These are phyloP conservation scores for Alloascoidea hylecoeti DNA, from an alignment of 805 yeast genomes.

Conservation along the genomic window DNA sequence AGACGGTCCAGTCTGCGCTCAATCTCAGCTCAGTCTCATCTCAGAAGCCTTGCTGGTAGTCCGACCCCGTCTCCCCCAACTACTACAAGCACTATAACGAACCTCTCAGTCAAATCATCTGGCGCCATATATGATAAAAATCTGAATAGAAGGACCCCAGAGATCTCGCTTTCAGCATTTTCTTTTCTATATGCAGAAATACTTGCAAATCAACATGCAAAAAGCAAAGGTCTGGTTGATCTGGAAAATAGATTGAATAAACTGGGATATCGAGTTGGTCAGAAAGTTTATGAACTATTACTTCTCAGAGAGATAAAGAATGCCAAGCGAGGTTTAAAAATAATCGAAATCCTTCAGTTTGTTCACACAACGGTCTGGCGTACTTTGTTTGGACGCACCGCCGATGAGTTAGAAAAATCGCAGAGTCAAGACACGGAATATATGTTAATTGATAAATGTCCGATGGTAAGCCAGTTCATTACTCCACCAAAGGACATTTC, in stretches of 20 bases:
- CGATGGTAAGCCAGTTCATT: slow-evolving; percentile 54
- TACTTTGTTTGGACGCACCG: slow-evolving; percentile 53
- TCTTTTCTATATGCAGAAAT: slow-evolving; percentile 60
- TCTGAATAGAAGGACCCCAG: slow-evolving; percentile 47
- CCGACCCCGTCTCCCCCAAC: no score
- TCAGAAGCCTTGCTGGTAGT: no score
- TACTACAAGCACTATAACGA: no score
- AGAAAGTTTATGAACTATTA: slow-evolving; percentile 51
- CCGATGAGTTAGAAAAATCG: slow-evolving; percentile 64
- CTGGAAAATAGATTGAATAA: slow-evolving; percentile 48
- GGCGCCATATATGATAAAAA: slow-evolving; percentile 69
- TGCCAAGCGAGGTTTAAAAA: slow-evolving; percentile 51
- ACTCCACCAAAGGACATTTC: slow-evolving; percentile 71
- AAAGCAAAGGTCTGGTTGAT: slow-evolving; percentile 56
- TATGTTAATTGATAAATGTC: slow-evolving; percentile 71
- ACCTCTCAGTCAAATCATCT: no score
- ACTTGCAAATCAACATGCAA: slow-evolving; percentile 47
- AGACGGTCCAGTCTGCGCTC: no score
- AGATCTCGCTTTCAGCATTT: slow-evolving; percentile 52
- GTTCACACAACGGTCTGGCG: slow-evolving; percentile 66
- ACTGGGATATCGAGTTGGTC: slow-evolving; percentile 69
- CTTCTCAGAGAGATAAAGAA: slow-evolving; percentile 54
- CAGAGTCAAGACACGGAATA: slow-evolving; percentile 49
- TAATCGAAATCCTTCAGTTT: slow-evolving; percentile 58
- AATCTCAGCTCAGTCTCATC: no score